Evolutionary conservation across 345 rosid genomes (phyloP).

Genomic region (Populus alba): DNA sequence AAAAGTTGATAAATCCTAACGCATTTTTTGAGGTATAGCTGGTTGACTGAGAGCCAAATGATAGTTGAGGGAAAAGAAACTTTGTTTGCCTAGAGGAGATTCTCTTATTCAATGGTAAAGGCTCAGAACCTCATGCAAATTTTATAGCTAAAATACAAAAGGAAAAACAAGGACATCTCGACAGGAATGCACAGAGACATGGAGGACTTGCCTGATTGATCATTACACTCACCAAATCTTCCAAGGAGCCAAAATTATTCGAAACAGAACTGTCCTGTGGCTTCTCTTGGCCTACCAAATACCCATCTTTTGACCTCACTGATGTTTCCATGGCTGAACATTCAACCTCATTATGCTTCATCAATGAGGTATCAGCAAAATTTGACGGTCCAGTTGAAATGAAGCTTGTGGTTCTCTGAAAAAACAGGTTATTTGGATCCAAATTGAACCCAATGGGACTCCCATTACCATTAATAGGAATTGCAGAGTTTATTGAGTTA

Average conservation of each 20-base stretch:
- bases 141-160: not conserved
- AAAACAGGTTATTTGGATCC: constrained; percentile 37
- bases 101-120: not conserved
- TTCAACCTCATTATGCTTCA: constrained; percentile 36
- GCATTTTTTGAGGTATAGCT: not conserved
- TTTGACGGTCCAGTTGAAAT: constrained; percentile 35
- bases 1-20: not conserved
- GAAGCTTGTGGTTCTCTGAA: constrained; percentile 37
- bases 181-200: not conserved
- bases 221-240: constrained; percentile 57
- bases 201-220: constrained; percentile 51
- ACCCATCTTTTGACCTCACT: constrained; percentile 41
- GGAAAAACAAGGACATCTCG: not conserved
- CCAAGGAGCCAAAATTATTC: constrained; percentile 58
- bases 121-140: not conserved
- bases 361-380: constrained; percentile 32
- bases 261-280: constrained; percentile 42
- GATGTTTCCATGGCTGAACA: constrained; percentile 37
- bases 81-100: not conserved
- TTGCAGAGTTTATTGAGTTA: constrained; percentile 33
- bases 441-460: constrained; percentile 28
- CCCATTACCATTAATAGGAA: constrained; percentile 30
- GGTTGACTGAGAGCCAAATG: not conserved
- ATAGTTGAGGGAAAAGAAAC: not conserved
- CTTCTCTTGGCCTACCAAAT: constrained; percentile 44